Evolutionary conservation across 352 stramenopile species (phyloP), one percentile per base, ranked within the genome.

Genomic region (Phytophthora pistaciae): DNA sequence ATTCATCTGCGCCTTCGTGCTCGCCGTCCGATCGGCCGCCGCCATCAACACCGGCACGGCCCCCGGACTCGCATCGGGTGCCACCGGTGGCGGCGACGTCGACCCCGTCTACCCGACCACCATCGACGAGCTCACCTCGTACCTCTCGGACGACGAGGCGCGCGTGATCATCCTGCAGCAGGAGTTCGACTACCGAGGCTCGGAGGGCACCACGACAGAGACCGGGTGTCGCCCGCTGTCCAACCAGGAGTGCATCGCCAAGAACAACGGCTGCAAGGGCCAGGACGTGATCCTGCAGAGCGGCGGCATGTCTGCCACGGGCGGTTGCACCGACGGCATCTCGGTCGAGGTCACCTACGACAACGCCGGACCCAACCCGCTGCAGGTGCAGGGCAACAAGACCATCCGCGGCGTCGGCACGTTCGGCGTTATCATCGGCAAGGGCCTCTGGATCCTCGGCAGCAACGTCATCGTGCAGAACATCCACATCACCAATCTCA

Each of bases 381-480:
- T 69, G 21, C 14, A 69, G 25, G 64, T 77, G 27, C 20, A 20
- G 20, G 52, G 55, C 64, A 63, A 70, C 57, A 76, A 76, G 48
- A 76, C 69, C 9, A 56, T 76, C 46, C 56, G 56, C 10, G 69
- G 69, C 16, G 64, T 66, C 44, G 64, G 64, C 29, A 71, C 56
- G 42, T 59, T 46, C 29, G 64, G 64, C 25, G 56, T 71, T 23
- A 65, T 71, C 56, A 56, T 60, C 36, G 64, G 64, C 57, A 72
- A 68, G 25, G 61, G 61, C 5, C 52, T 68, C n/a, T 61, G 50
- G 61, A 68, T 68, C 52, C 50, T 56, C 18, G 67, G 69, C 56
- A 73, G 58, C 53, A 80, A 80, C 56, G 61, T 78, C 23, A 72
- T 80, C 66, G 54, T 80, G 20, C 59, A 80, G 58, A 80, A 78